phyloP scores from a whole-genome alignment of 495 filamentous ascomycete genomes.

The Aspergillus diversus region DNA sequence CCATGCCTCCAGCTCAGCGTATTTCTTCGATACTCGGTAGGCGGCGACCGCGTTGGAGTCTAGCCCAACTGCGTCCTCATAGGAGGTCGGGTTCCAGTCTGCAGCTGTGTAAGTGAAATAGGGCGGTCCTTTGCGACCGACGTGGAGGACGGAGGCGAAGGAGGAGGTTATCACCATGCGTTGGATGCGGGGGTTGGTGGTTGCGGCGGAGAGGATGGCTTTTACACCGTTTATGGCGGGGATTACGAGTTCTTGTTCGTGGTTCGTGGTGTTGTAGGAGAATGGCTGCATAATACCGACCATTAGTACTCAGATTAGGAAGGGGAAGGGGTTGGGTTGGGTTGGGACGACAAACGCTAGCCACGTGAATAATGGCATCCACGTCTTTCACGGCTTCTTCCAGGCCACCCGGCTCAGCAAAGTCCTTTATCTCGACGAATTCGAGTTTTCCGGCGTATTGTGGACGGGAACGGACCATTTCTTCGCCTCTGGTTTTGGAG shows the following conservation, averaged over 20 bases:
- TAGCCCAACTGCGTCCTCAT: constrained; percentile 54
- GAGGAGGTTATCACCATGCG: constrained; percentile 75
- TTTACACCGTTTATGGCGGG: constrained; percentile 76
- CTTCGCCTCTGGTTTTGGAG: constrained; percentile 33
- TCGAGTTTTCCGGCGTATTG: constrained; percentile 36
- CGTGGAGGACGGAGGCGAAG: constrained; percentile 68
- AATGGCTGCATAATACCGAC: constrained; percentile 26
- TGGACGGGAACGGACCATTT: constrained; percentile 35
- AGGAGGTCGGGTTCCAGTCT: constrained; percentile 77
- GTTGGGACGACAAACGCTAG: constrained; percentile 33
- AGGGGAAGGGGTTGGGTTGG: background rate
- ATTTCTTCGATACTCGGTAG: constrained; percentile 65
- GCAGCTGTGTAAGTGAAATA: constrained; percentile 61
- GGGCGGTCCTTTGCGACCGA: constrained; percentile 37
- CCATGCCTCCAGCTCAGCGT: constrained; percentile 58
- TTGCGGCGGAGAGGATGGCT: constrained; percentile 55
- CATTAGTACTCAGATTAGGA: background rate
- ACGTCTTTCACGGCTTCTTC: constrained; percentile 39
- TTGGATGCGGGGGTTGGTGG: constrained; percentile 62
- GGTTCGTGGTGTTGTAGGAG: constrained; percentile 47
- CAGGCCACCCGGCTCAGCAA: constrained; percentile 39
- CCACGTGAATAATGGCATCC: constrained; percentile 45
- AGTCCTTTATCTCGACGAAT: constrained; percentile 44
- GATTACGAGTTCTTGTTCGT: constrained; percentile 69
- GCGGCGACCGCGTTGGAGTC: constrained; percentile 46